Evolutionary conservation across 169 alveolate genomes (phyloP), one percentile per base, ranked within the genome.

Genomic region (Theileria annulata): DNA sequence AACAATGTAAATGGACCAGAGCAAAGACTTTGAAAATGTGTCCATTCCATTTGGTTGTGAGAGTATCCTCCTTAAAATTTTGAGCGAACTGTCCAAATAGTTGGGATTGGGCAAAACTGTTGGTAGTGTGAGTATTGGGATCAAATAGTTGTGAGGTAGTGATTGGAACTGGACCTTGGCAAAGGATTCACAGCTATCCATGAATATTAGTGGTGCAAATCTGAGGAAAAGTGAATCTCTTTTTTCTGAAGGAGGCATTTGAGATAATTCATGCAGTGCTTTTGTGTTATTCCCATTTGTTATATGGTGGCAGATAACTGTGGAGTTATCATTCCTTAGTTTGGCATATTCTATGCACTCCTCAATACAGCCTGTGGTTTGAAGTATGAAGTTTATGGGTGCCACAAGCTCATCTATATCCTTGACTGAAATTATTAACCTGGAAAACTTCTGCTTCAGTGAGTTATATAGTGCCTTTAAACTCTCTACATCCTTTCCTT

Each of bases 151-250:
- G 9, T 77, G 88, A 60, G 75, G 71, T 37, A 82, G 59, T 30
- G 51, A 54, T 42, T 71, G 68, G 88, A 82, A 82, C 8, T 75
- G 56, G 28, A 74, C 75, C 23, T 70, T 70, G 17, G 70, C 49
- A 47, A 77, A 84, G 23, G 73, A 19, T 30, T 70, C 79, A n/a
- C 84, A 80, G n/a, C 60, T 79, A 27, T 77, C 75, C 72, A 84
- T 69, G 79, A 84, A 84, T 12, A 84, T 31, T 42, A 84, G 64
- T 5, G 90, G 90, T 27, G 87, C 86, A 37, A 84, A 84, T 42
- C 90, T 27, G 51, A 71, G 30, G 30, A 84, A 25, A 19, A 84
- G 51, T 1, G 72, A 73, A 47, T 84, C 90, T 2, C 82, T 66
- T 71, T 76, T 76, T 10, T 84, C 87, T 25, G 75, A 17, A 9